These are phyloP conservation scores for Zygoascus ofunaensis DNA, from an alignment of 805 yeast species.

Conservation along the genomic window DNA sequence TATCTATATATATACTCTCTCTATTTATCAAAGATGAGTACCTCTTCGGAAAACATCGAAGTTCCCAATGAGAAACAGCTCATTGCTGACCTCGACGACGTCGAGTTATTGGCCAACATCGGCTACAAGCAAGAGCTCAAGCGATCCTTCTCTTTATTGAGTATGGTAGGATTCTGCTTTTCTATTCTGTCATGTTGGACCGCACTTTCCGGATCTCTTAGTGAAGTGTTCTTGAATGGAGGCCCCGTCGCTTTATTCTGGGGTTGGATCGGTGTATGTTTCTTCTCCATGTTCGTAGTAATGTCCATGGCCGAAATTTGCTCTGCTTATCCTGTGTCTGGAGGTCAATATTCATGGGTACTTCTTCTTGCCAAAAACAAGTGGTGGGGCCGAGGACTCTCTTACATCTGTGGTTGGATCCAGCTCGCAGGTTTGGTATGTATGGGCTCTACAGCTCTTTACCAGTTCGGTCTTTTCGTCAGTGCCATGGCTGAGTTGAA, in stretches of 20 bases:
- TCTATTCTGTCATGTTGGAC: slow-evolving; percentile 58
- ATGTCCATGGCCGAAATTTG: slow-evolving; percentile 57
- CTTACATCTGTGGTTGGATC: slow-evolving; percentile 18
- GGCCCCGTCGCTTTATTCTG: slow-evolving; percentile 58
- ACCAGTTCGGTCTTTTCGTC: slow-evolving; percentile 18
- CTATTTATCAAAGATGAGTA: neutral
- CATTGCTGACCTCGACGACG: slow-evolving; percentile 6
- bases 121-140: slow-evolving; percentile 58
- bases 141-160: slow-evolving; percentile 48
- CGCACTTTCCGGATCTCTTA: slow-evolving; percentile 54
- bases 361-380: slow-evolving; percentile 26
- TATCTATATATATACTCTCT: neutral
- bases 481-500: slow-evolving; percentile 13
- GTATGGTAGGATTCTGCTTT: slow-evolving; percentile 43
- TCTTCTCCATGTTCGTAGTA: slow-evolving; percentile 49
- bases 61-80: neutral
- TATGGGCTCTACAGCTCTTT: slow-evolving; percentile 23
- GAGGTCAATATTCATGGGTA: slow-evolving; percentile 65
- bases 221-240: slow-evolving; percentile 50
- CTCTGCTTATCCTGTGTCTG: slow-evolving; percentile 56
- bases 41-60: neutral
- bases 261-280: slow-evolving; percentile 46
- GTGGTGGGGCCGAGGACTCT: slow-evolving; percentile 12
- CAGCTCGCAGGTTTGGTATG: slow-evolving; percentile 21
- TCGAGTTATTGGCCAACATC: slow-evolving; percentile 23